Conservation (phyloP, 192 early-diverging fungal species). For the Podila horticola region DNA sequence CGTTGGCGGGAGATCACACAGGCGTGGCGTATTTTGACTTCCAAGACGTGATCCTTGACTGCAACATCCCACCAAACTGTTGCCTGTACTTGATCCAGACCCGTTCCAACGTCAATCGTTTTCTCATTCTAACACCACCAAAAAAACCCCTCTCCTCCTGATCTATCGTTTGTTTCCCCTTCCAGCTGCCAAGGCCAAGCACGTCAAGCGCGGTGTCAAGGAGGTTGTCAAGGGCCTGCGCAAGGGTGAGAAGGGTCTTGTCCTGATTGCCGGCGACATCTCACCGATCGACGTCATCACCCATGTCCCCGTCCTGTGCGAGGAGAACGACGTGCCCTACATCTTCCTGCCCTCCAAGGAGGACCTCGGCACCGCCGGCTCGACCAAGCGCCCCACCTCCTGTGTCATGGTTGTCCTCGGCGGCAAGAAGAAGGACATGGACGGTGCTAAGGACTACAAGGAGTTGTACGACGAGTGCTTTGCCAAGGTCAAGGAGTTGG, state of each 20-base stretch:
- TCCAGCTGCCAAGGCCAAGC: slow-evolving; percentile 84
- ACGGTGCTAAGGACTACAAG: slow-evolving; percentile 85
- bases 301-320: slow-evolving; percentile 97
- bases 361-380: slow-evolving; percentile 91
- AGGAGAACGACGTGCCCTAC: slow-evolving; percentile 95
- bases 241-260: slow-evolving; percentile 95
- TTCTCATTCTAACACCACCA: no score
- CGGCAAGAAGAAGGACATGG: slow-evolving; percentile 75
- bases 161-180: no score
- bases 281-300: slow-evolving; percentile 97
- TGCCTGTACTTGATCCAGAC: no score
- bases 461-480: slow-evolving; percentile 87
- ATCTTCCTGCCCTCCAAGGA: slow-evolving; percentile 94
- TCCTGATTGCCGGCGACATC: slow-evolving; percentile 97
- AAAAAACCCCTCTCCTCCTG: no score
- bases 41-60: no score
- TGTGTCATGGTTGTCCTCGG: slow-evolving; percentile 89
- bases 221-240: slow-evolving; percentile 97
- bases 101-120: no score
- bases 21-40: no score
- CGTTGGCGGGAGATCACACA: no score
- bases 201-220: slow-evolving; percentile 95
- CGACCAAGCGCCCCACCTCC: slow-evolving; percentile 96
- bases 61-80: no score
- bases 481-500: slow-evolving; percentile 80